These are phyloP conservation scores for Entomortierella parvispora DNA, from an alignment of 192 early-diverging fungal species.

Conservation along the genomic window DNA sequence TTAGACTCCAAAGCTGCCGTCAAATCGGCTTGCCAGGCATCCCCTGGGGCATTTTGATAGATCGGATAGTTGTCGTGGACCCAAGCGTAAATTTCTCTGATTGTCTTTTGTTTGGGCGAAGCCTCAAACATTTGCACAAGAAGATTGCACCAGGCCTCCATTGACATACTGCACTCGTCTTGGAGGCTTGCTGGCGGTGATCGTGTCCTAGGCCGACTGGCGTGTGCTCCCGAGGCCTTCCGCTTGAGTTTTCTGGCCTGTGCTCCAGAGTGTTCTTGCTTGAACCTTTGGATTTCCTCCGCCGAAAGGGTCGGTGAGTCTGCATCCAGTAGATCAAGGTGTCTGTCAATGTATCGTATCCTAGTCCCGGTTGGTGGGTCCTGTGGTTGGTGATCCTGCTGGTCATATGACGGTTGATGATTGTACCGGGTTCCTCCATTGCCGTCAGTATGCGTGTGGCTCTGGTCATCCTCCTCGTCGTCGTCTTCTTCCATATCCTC, in stretches of 20 bases:
- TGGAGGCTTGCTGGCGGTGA: constrained; percentile 35
- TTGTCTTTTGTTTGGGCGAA: constrained; percentile 56
- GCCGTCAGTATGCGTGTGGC: too few relatives aligned
- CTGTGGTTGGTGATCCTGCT: constrained; percentile 1
- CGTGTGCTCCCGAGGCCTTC: constrained; percentile 34
- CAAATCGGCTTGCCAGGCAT: constrained; percentile 51
- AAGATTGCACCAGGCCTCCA: constrained; percentile 54
- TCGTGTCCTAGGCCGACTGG: constrained; percentile 31
- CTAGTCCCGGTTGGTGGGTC: constrained; percentile 28
- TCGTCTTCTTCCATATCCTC: constrained; percentile 35
- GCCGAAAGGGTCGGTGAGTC: constrained; percentile 41
- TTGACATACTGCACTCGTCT: constrained; percentile 52
- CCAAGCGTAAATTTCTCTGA: constrained; percentile 53
- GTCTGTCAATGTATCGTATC: constrained; percentile 45
- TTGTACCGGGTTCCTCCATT: constrained; percentile 1
- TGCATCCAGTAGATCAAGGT: constrained; percentile 26
- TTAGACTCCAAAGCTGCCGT: constrained; percentile 52
- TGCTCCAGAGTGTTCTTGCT: constrained; percentile 37
- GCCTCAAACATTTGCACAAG: constrained; percentile 55
- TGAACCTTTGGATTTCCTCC: constrained; percentile 46
- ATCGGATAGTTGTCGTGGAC: constrained; percentile 55
- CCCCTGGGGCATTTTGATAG: constrained; percentile 50
- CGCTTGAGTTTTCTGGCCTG: constrained; percentile 32
- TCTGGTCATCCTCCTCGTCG: constrained; percentile 12
- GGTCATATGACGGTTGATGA: constrained; percentile 3